Conservation (phyloP, 2,329 filamentous ascomycete genomes). For the Penicillium sp. region DNA sequence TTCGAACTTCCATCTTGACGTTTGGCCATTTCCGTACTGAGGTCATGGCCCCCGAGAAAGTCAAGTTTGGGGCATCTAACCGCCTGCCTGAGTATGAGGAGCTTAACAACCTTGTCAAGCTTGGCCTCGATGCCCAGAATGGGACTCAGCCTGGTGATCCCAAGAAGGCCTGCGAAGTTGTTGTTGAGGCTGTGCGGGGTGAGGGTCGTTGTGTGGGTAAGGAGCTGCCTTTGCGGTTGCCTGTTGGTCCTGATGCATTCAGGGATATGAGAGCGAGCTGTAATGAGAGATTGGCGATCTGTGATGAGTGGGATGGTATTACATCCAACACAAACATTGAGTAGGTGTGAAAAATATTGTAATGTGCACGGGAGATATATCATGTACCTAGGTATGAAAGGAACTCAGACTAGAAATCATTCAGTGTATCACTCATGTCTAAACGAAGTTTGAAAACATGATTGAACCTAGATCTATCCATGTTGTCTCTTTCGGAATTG, state of each 20-base stretch:
- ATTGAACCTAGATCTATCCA: neutral
- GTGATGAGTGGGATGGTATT: constrained; percentile 12
- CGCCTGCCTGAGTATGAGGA: constrained; percentile 11
- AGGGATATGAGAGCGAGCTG: neutral
- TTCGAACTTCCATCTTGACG: constrained; percentile 46
- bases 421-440: no score
- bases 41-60: constrained; percentile 42
- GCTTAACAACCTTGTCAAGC: constrained; percentile 1
- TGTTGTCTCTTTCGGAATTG: neutral
- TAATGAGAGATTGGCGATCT: neutral
- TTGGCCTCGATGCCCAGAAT: neutral
- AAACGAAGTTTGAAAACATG: no score
- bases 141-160: constrained; percentile 15
- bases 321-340: constrained; percentile 3
- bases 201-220: neutral
- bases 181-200: neutral
- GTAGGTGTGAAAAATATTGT: neutral
- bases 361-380: no score
- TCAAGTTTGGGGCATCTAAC: neutral
- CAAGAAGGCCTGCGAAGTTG: neutral
- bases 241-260: neutral
- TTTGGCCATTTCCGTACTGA: constrained; percentile 57
- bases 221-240: neutral
- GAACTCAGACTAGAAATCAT: no score
- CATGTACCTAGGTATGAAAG: no score